A percentile compares a stretch with the other conserved stretches of the same genome.
Conservation (phyloP, 352 stramenopile genomes). For the Synura sp. region DNA sequence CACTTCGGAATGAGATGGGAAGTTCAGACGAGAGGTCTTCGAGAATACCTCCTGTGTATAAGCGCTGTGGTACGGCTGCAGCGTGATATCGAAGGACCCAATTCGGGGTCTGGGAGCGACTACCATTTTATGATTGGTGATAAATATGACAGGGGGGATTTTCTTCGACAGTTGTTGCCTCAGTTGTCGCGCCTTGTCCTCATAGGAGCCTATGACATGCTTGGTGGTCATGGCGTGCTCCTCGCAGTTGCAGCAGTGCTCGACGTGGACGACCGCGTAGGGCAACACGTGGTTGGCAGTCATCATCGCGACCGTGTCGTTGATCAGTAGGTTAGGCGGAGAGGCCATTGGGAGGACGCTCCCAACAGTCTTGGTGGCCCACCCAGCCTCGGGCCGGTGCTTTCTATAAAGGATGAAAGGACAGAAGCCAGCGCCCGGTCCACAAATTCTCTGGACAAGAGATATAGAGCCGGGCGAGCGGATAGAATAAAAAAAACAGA, state of each 20-base stretch:
- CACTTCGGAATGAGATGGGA: too few relatives aligned
- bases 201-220: constrained; percentile 33
- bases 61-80: background rate
- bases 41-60: background rate
- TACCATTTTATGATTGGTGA: background rate
- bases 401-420: too few relatives aligned
- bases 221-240: constrained; percentile 15
- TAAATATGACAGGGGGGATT: background rate
- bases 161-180: background rate
- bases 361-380: too few relatives aligned
- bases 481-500: too few relatives aligned
- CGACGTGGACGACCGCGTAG: background rate
- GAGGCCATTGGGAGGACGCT: too few relatives aligned
- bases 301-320: background rate
- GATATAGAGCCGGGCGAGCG: too few relatives aligned
- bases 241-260: constrained; percentile 41
- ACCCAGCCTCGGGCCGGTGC: too few relatives aligned
- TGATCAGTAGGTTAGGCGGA: too few relatives aligned
- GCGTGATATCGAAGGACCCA: background rate
- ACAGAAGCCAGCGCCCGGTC: too few relatives aligned
- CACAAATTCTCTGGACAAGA: too few relatives aligned
- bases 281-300: background rate
- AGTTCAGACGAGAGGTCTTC: too few relatives aligned
- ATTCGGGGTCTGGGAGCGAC: background rate
- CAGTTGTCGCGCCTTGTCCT: background rate